Conservation (phyloP, 768 basidiomycete genomes). For the Mycena latifolia region DNA sequence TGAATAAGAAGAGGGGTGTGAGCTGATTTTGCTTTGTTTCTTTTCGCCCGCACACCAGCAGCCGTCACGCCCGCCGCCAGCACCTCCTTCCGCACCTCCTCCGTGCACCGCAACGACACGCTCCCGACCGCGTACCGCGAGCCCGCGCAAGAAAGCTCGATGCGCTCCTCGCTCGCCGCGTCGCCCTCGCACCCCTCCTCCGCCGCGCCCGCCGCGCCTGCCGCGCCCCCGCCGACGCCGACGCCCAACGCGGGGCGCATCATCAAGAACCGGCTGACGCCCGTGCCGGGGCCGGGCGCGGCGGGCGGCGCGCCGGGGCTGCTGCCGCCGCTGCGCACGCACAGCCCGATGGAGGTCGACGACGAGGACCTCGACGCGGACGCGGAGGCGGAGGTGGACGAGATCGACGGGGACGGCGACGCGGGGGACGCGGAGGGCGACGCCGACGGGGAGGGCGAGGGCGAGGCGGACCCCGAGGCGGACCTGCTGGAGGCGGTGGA, state of each 20-base stretch:
- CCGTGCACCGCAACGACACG: constrained; percentile 45
- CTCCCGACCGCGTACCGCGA: constrained; percentile 38
- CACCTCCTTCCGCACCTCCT: constrained; percentile 7
- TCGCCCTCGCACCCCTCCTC: constrained; percentile 12
- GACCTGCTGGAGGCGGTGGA: constrained; percentile 51
- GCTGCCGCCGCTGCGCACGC: constrained; percentile 30
- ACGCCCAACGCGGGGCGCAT: constrained; percentile 23
- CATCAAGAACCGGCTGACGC: constrained; percentile 28
- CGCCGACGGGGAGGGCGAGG: constrained; percentile 12
- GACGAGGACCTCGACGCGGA: constrained; percentile 47
- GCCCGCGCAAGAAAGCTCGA: constrained; percentile 18
- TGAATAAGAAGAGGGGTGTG: too few species aligned
- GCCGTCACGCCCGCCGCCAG: neutral
- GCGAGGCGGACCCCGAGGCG: constrained; percentile 30
- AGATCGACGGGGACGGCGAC: constrained; percentile 17
- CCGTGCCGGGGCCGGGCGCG: constrained; percentile 1
- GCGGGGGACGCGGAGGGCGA: constrained; percentile 20
- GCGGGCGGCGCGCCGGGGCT: constrained; percentile 23
- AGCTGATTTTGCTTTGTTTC: too few species aligned
- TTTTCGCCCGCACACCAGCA: too few species aligned
- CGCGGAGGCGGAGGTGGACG: constrained; percentile 44
- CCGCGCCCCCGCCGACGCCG: neutral
- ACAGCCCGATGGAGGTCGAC: constrained; percentile 25
- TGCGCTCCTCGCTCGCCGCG: constrained; percentile 24
- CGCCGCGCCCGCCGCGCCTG: constrained; percentile 18